Conservation (phyloP, 495 filamentous ascomycete species). For the Articulospora tetracladia region DNA sequence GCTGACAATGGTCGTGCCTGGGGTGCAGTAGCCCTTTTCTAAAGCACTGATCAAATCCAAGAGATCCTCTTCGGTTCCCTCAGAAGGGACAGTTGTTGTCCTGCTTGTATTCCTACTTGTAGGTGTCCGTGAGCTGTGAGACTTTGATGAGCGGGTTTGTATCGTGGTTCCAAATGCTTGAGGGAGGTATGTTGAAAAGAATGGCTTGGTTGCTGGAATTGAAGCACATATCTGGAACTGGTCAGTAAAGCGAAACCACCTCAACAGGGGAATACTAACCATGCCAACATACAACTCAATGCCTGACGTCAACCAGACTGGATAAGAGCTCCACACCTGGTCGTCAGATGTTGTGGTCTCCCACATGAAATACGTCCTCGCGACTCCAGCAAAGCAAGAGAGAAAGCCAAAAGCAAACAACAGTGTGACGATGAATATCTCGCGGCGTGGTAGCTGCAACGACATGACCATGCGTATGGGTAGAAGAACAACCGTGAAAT, state of each 20-base stretch:
- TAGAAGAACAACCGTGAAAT: slow-evolving; percentile 52
- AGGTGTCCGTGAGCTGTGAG: background rate
- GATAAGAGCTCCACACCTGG: slow-evolving; percentile 50
- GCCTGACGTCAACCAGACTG: slow-evolving; percentile 45
- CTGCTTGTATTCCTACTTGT: background rate
- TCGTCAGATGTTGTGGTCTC: slow-evolving; percentile 33
- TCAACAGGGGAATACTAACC: slow-evolving; percentile 35
- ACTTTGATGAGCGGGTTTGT: background rate
- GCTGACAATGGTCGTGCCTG: slow-evolving; percentile 34
- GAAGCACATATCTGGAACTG: slow-evolving; percentile 48
- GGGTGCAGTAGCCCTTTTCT: slow-evolving; percentile 55
- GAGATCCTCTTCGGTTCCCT: background rate
- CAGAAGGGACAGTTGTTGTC: background rate
- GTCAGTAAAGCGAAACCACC: background rate
- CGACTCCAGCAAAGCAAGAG: slow-evolving; percentile 52
- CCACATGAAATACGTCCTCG: slow-evolving; percentile 40
- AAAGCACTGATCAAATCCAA: slow-evolving; percentile 38
- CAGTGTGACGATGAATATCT: slow-evolving; percentile 51
- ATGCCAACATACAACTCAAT: slow-evolving; percentile 58
- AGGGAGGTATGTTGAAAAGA: slow-evolving; percentile 42
- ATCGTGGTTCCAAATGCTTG: slow-evolving; percentile 27
- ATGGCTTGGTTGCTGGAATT: slow-evolving; percentile 50
- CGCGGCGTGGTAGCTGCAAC: slow-evolving; percentile 48
- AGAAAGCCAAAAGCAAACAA: slow-evolving; percentile 57
- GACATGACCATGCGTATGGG: slow-evolving; percentile 58